Base-by-base conservation (phyloP, 2,329 filamentous ascomycete species). In the Trichoderma koningiopsis region DNA sequence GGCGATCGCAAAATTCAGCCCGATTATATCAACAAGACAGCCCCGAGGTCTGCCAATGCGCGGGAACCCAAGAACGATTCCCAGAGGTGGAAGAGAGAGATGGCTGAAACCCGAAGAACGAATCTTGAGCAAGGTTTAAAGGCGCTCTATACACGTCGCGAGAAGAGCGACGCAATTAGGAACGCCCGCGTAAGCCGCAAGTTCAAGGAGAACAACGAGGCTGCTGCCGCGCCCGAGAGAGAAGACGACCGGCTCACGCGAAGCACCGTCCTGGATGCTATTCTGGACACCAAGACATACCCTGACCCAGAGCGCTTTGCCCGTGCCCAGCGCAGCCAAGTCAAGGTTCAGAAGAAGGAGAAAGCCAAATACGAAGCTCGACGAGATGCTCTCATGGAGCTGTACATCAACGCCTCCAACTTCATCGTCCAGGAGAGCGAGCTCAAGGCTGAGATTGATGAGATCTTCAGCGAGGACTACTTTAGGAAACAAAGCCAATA, bases 341-440 rank as follows among this genome's bases (percentile, higher is more conserved):
- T 83, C 16, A 79, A 79, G 16, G 80, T 82, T 16, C 78, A 85
- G 53, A 78, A 83, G 37, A 81, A 80, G 11, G 78, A 82, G 65
- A 73, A 68, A 14, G 60, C 73, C 11, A 89, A 89, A 77, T 83
- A 84, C 55, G 85, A 89, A 69, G 84, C 85, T 65, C 87, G 91
- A 62, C 85, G 87, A 71, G 88, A 95, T 73, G 87, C 90, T 19
- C 82, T 99, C 35, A 93, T 97, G 80, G 89, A 92, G 70, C 86
- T 99, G 14, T 99, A 99, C 81, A 92, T 96, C 82, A 92, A 94
- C 74, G 94, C 96, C 5, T 88, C 91, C 31, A 84, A 88, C 49
- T 99, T 98, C 81, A 97, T 99, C 77, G 90, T 93, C 22, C 90
- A 87, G 29, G 94, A 97, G 78, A 82, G 86, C 62, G 91, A 97